Base-by-base conservation (phyloP, 108 stramenopile species). In the Seminavis robusta region DNA sequence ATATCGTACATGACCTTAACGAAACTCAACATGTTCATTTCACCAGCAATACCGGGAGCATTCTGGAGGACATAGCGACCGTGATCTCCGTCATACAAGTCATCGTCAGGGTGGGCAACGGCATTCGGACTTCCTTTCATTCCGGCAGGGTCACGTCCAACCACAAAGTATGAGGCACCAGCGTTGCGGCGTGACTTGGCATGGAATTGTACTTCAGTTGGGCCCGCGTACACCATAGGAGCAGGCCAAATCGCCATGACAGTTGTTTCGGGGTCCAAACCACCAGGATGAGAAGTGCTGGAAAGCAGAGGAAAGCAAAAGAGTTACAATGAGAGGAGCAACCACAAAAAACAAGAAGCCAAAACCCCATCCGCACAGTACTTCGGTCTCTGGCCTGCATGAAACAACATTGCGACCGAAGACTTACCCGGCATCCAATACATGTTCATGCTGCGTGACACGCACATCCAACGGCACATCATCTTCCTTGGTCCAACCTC, bases 181-280 rank as follows among this genome's bases (percentile, higher is more conserved):
- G 88, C 95, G 44, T 74, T 74, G 34, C 98, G 88, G 33, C 98
- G 78, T 32, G 89, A 92, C 70, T 97, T 97, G 69, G 98, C 98
- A 69, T 98, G 98, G 74, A 98, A 98, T 66, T 94, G 79, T 6
- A 98, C 98, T 72, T 98, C 98, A 24, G 98, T 98, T 20, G 98
- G 98, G 21, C 98, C 98, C n/a, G 95, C 98, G 67, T 98, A 98
- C 37, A 98, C 93, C 96, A 98, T 98, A 29, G 98, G 98, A 47
- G 94, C 69, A 32, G 98, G 98, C 98, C 98, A 98, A 73, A 98
- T 98, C 29, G 96, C 98, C 98, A 98, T 98, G 68, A 98, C 98
- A 6, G 98, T 98, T 13, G 81, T 90, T 4, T 64, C 90, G 21
- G 95, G 94, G 76, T 98, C 94, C 29, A 98, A 84, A 41, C 93